Percentiles rank a stretch among this genome's conserved stretches.
These are phyloP conservation scores for Nectriaceae sp. DNA, from an alignment of 2,329 filamentous ascomycete genomes.

Conservation along the genomic window DNA sequence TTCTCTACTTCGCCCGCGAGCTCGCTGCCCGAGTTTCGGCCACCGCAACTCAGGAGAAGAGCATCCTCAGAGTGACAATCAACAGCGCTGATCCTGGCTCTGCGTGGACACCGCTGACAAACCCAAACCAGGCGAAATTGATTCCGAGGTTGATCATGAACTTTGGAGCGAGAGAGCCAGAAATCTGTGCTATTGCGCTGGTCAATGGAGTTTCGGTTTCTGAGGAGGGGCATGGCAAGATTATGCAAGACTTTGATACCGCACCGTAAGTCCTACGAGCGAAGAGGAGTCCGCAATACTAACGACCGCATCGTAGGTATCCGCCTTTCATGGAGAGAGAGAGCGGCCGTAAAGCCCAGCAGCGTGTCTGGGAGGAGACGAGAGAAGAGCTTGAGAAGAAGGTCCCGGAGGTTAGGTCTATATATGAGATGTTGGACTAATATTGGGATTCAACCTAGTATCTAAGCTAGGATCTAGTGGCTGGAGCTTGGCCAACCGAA, in stretches of 20 bases:
- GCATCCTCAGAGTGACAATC: slow-evolving; percentile 34
- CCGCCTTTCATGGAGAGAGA: slow-evolving; percentile 38
- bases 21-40: slow-evolving; percentile 32
- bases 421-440: slow-evolving; percentile 21
- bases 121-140: slow-evolving; percentile 36
- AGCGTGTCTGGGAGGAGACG: slow-evolving; percentile 27
- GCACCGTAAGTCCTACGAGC: slow-evolving; percentile 29
- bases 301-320: slow-evolving; percentile 24
- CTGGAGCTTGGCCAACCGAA: too few species aligned
- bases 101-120: slow-evolving; percentile 40
- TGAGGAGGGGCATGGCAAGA: slow-evolving; percentile 35
- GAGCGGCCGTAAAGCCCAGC: slow-evolving; percentile 23
- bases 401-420: slow-evolving; percentile 24
- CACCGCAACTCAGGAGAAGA: slow-evolving; percentile 15
- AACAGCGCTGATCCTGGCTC: slow-evolving; percentile 42
- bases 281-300: background rate
- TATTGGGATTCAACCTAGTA: background rate
- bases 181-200: slow-evolving; percentile 38
- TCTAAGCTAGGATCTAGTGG: too few species aligned
- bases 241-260: slow-evolving; percentile 40
- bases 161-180: slow-evolving; percentile 37
- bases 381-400: slow-evolving; percentile 24
- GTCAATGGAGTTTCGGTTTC: slow-evolving; percentile 38
- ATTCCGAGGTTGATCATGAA: slow-evolving; percentile 42
- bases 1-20: slow-evolving; percentile 40